A percentile compares a stretch with the other conserved stretches of the same genome.
These are phyloP conservation scores for Bipolaris gigantea DNA, from an alignment of 2,329 filamentous ascomycete genomes.

Conservation along the genomic window DNA sequence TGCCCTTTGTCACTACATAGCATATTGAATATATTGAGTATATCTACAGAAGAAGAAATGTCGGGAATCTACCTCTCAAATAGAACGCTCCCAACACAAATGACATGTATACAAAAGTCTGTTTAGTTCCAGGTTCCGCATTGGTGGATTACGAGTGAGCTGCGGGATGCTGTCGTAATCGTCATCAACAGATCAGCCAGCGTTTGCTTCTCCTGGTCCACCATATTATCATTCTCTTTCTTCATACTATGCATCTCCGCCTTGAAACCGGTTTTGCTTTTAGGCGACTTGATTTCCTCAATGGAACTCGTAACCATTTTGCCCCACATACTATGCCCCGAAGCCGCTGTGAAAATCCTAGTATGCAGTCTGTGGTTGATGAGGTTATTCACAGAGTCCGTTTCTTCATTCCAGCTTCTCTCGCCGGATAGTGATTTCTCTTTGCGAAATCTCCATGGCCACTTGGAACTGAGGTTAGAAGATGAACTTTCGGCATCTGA, in stretches of 20 bases:
- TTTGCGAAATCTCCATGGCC: conserved; percentile 18
- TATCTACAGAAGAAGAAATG: too few relatives aligned
- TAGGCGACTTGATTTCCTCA: conserved; percentile 39
- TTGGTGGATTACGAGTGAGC: conserved; percentile 24
- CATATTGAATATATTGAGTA: not conserved
- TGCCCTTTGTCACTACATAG: not conserved
- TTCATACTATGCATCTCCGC: conserved; percentile 40
- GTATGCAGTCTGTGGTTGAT: conserved; percentile 14
- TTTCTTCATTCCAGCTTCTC: conserved; percentile 26
- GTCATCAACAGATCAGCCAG: conserved; percentile 44
- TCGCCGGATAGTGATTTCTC: conserved; percentile 16
- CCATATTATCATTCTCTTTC: conserved; percentile 36
- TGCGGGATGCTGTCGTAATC: conserved; percentile 37
- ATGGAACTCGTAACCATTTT: conserved; percentile 46
- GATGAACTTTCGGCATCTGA: conserved; percentile 9
- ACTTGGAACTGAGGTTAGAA: conserved; percentile 14
- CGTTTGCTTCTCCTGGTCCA: conserved; percentile 46
- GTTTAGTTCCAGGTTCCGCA: conserved; percentile 12
- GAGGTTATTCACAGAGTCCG: conserved; percentile 37
- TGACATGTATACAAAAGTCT: not conserved
- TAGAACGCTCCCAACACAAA: not conserved
- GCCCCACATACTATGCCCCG: conserved; percentile 32
- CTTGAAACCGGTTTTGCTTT: conserved; percentile 21
- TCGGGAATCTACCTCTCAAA: not conserved
- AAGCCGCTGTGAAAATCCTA: conserved; percentile 8